Base-by-base conservation (phyloP, 345 rosid genomes). In the rapeseed (Brassica napus) region DNA sequence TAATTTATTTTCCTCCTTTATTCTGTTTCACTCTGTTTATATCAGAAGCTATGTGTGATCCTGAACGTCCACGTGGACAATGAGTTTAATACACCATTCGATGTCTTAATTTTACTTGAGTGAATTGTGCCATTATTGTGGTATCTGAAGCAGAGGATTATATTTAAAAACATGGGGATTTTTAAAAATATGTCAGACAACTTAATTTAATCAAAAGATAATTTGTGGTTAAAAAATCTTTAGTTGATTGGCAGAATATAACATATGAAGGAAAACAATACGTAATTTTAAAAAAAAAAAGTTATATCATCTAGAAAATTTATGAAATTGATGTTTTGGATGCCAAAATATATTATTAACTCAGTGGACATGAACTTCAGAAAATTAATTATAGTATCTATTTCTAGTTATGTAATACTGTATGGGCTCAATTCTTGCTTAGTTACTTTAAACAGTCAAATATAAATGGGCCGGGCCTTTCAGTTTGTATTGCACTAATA, bases 101-200 rank as follows among this genome's bases (percentile, higher is more conserved):
- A 78, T 72, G 39, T 54, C 12, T 32, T 54, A 0, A 62, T 58
- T 55, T 39, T 32, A 55, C 12, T 35, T 65, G 37, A 55, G 2
- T 15, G 21, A 30, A n/a, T 8, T 37, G 23, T 21, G 23, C 23
- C 23, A 21, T 21, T 21, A 21, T 21, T 21, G 3, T 78, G 60
- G 72, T 37, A 30, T 30, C 12, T 59, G 61, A 21, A 30, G 34
- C 60, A 71, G 72, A 71, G 16, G 77, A 78, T 71, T 44, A 78
- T 64, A 54, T 72, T 72, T 65, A 78, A 78, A 71, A 35, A 2
- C 11, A 16, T 9, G 2, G 1, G 24, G n/a, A 31, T 24, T 24
- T 72, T 72, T 65, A 78, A 78, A 71, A 35, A 2, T 10, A 16
- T 47, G 54, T 49, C 23, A 67, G 52, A 67, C 30, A 24, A 44